Evolutionary conservation across 2,329 filamentous ascomycete species (phyloP).

Genomic region (Dichotomopilus funicola): DNA sequence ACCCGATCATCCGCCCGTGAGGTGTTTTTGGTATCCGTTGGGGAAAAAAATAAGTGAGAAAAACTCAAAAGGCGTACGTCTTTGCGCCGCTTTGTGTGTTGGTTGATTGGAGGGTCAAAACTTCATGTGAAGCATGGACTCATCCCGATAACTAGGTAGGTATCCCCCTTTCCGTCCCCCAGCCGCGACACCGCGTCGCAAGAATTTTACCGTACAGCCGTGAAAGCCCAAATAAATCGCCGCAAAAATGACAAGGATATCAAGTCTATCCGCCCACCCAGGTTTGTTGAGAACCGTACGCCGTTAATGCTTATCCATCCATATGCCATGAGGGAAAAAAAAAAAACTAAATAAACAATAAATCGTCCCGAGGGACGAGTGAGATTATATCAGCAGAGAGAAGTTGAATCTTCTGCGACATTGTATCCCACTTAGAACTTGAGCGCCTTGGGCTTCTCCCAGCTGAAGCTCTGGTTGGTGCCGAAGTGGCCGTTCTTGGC

Average conservation of each 20-base stretch:
- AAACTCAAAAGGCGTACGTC: slow-evolving; percentile 17
- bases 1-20: slow-evolving; percentile 4
- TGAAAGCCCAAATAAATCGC: slow-evolving; percentile 13
- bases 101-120: no score
- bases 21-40: slow-evolving; percentile 19
- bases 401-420: slow-evolving; percentile 30
- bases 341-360: slow-evolving; percentile 14
- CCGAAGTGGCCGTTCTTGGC: slow-evolving; percentile 99
- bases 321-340: slow-evolving; percentile 18
- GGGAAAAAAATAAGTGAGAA: slow-evolving; percentile 14
- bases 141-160: slow-evolving; percentile 9
- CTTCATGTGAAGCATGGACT: no score
- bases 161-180: slow-evolving; percentile 1
- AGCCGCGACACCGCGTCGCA: slow-evolving; percentile 11
- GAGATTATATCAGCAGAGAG: slow-evolving; percentile 24
- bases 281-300: slow-evolving; percentile 34
- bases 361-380: slow-evolving; percentile 18
- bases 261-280: slow-evolving; percentile 27
- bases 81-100: slow-evolving; percentile 1
- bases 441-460: slow-evolving; percentile 96
- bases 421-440: slow-evolving; percentile 61
- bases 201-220: slow-evolving; percentile 16
- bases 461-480: slow-evolving; percentile 94
- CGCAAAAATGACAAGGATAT: slow-evolving; percentile 23
- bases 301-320: slow-evolving; percentile 26